These are phyloP conservation scores for Candida andamanensis DNA, from an alignment of 805 yeast genomes.

Conservation along the genomic window DNA sequence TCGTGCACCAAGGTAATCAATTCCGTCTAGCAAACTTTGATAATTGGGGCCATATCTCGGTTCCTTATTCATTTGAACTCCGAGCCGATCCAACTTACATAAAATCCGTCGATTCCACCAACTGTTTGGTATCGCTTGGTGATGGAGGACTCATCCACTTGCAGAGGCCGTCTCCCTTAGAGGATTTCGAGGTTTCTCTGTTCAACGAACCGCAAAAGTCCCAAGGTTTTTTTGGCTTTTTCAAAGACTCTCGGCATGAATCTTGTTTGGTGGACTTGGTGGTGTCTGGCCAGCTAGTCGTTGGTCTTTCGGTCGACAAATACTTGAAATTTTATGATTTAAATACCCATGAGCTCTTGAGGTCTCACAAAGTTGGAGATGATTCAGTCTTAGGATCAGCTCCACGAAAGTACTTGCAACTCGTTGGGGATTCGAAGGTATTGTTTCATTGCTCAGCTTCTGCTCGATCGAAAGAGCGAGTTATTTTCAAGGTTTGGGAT, in stretches of 20 bases:
- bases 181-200: conserved; percentile 37
- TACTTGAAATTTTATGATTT: conserved; percentile 59
- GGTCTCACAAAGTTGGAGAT: neutral
- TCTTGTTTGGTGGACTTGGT: conserved; percentile 42
- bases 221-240: conserved; percentile 22
- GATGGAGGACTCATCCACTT: conserved; percentile 77
- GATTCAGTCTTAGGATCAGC: conserved; percentile 22
- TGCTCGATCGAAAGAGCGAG: conserved; percentile 14
- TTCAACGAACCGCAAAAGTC: conserved; percentile 48
- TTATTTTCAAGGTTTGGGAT: conserved; percentile 5
- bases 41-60: conserved; percentile 64
- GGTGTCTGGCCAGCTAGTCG: conserved; percentile 29
- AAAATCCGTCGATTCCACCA: conserved; percentile 39
- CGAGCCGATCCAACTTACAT: conserved; percentile 27
- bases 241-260: neutral
- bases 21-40: conserved; percentile 28
- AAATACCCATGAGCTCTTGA: conserved; percentile 16
- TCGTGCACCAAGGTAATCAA: conserved; percentile 14
- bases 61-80: conserved; percentile 55
- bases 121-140: conserved; percentile 53
- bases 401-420: conserved; percentile 24
- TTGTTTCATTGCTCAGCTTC: conserved; percentile 11
- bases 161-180: conserved; percentile 32
- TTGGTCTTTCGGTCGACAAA: conserved; percentile 53
- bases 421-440: conserved; percentile 1